Evolutionary conservation across 2,329 filamentous ascomycete genomes (phyloP).

Genomic region (Penicillium rolfsii): DNA sequence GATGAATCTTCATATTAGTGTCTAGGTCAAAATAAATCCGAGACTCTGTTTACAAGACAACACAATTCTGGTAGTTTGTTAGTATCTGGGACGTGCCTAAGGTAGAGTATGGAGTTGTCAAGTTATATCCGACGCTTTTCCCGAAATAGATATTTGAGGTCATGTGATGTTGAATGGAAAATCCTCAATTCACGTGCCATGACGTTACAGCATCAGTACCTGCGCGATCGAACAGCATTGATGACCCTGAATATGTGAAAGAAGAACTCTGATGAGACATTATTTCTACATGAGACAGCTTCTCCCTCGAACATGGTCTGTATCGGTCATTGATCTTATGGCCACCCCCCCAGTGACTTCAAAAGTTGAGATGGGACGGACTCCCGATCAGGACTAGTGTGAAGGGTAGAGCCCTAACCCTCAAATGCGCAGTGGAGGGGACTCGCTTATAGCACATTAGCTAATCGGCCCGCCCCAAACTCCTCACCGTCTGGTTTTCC

Average conservation of each 20-base stretch:
- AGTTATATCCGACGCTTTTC: neutral
- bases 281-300: neutral
- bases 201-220: neutral
- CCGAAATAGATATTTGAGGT: conserved; percentile 4
- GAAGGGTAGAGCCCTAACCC: conserved; percentile 40
- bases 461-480: conserved; percentile 48
- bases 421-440: conserved; percentile 30
- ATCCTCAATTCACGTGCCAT: conserved; percentile 9
- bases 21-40: neutral
- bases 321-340: neutral
- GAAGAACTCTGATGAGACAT: no score
- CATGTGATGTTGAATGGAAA: conserved; percentile 7
- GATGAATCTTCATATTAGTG: conserved; percentile 17
- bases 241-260: neutral
- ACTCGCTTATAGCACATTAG: conserved; percentile 48
- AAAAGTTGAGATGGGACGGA: conserved; percentile 1
- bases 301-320: neutral
- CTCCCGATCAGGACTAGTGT: conserved; percentile 25
- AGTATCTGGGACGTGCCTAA: neutral
- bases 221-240: neutral
- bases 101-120: neutral
- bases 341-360: neutral
- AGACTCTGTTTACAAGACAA: neutral
- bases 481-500: conserved; percentile 45
- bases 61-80: neutral